Percentiles rank a stretch among this genome's conserved stretches.
phyloP scores from a whole-genome alignment of 73 alveolate genomes.

The Paramecium sonneborni region DNA sequence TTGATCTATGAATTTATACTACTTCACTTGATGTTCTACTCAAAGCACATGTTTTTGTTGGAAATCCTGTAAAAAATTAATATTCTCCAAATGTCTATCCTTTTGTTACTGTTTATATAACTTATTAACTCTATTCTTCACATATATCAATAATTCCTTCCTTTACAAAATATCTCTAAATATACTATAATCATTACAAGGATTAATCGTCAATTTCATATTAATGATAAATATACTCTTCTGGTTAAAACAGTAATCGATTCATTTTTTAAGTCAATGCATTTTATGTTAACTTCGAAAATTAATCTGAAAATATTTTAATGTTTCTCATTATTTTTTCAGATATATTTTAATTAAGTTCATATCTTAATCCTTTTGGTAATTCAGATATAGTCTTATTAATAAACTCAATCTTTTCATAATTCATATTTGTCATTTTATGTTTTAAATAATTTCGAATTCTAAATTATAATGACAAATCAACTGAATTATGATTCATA shows the following conservation, averaged over 20 bases:
- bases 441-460: constrained; percentile 17
- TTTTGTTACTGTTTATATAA: neutral
- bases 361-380: constrained; percentile 26
- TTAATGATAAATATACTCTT: neutral
- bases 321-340: neutral
- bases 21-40: constrained; percentile 7
- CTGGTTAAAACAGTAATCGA: neutral
- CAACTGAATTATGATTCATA: constrained; percentile 30
- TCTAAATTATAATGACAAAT: neutral
- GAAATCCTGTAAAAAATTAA: constrained; percentile 43
- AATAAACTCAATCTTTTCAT: neutral
- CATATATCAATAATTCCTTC: constrained; percentile 6
- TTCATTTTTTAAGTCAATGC: neutral
- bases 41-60: constrained; percentile 3
- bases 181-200: neutral
- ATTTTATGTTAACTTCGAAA: neutral
- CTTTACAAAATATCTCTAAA: constrained; percentile 22
- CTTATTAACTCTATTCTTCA: neutral
- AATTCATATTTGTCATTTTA: neutral
- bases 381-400: neutral
- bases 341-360: neutral
- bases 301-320: neutral
- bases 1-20: constrained; percentile 17
- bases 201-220: constrained; percentile 14
- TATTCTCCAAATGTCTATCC: constrained; percentile 57